Evolutionary conservation across 331 rosid genomes (phyloP), one percentile per base, ranked within the genome.

Genomic region (Cydonia oblonga): DNA sequence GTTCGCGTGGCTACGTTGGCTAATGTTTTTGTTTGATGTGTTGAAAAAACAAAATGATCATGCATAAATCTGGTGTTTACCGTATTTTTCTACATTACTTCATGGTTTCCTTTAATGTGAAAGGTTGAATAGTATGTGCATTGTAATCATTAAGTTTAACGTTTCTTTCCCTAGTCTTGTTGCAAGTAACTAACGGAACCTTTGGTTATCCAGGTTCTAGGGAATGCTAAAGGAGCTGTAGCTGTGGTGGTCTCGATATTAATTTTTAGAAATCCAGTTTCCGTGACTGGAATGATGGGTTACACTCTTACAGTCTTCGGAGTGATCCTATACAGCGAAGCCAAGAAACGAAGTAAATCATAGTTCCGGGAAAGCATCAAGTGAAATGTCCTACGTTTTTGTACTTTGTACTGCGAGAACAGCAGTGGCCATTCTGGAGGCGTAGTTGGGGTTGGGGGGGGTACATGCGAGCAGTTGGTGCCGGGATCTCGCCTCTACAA

Each of bases 171-270:
- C 68, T 13, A 19, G 20, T 26, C 15, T 69, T 23, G 46, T 56
- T 14, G 9, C 33, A 20, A 28, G 28, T 59, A 44, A 44, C 54
- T 15, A 33, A 32, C 23, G 20, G 51, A 68, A 46, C 15, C 30
- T 59, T n/a, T 70, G 81, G 68, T 63, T 67, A 78, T 64, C 16
- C 87, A 92, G 98, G 96, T 92, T 15, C 88, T 92, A 20, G 98
- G 98, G 80, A 92, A 92, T 80, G 98, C 98, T 29, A 92, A 92
- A 80, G 98, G 98, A 33, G 98, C 98, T 59, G 98, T 90, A 68
- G 98, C 96, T 20, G 98, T 92, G 64, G 96, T 92, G 61, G 86
- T 92, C 73, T 92, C 98, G 15, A 86, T 92, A 76, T 83, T 92
- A 78, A 92, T 92, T 54, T 92, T 90, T 60, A 79, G 87, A 73